Base-by-base conservation (phyloP, 768 basidiomycete genomes). In the Xanthoconium stramineum region DNA sequence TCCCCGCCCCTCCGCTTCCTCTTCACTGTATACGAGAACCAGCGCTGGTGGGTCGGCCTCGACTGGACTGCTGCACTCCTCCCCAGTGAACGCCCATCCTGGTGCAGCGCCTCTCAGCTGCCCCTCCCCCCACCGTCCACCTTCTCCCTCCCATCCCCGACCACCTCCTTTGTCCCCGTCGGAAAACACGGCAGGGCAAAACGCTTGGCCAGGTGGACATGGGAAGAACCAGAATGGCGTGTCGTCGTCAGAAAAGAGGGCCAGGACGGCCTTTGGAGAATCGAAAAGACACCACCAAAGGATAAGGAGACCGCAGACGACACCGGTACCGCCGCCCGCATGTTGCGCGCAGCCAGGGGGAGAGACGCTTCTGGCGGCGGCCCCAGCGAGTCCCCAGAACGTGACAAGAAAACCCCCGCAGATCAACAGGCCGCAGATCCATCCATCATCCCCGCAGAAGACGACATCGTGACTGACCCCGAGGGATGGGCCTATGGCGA, bases 41-140 rank as follows among this genome's bases (percentile, higher is more conserved):
- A 97, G 73, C 81, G 94, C 7, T 96, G 94, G 94, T 98, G 94
- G 94, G 84, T 98, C 83, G 94, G 90, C 13, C 81, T 98, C 43
- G 94, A 97, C 72, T 98, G 91, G 91, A 96, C 94, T 2, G 89
- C 91, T 4, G 93, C 94, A 1, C 81, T 98, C 9, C 81, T 97
- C 15, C 94, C 94, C 0, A 82, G 82, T 17, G 94, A 98, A 65
- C 85, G 94, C 6, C 92, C 94, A 0, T 89, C 91, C 2, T 98
- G 94, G 94, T 92, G 75, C 76, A 72, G 80, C 80, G 20, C 74
- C 73, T 30, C 69, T 73, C 53, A 83, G 80, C 61, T 76, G 77
- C 62, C 89, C 47, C 76, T 91, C 43, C 78, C 85, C 12, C 85
- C 90, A 3, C 87, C 93, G 5, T 78, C 83, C 62, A 78, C 83